A percentile compares a stretch with the other conserved stretches of the same genome.
Evolutionary conservation across 768 basidiomycete species (phyloP).

Genomic region (Termitomyces sp.): DNA sequence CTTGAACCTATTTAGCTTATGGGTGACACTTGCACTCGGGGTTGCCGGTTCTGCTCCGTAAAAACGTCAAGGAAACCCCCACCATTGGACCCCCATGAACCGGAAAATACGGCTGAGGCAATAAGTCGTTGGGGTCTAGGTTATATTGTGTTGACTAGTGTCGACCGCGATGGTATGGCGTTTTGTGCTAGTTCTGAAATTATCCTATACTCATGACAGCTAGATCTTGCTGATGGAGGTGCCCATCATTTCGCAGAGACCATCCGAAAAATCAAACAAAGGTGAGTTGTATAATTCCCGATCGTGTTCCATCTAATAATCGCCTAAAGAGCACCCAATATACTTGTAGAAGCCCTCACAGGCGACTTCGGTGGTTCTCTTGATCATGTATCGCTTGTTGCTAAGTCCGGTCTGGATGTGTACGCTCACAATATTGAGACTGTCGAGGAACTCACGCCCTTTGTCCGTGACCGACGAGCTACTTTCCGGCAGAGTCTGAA

Average conservation of each 20-base stretch:
- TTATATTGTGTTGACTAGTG: constrained; percentile 95
- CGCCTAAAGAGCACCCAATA: constrained; percentile 76
- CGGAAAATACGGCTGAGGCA: constrained; percentile 97
- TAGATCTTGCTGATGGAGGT: constrained; percentile 91
- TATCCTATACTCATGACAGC: background rate
- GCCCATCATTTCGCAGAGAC: constrained; percentile 95
- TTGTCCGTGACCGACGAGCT: constrained; percentile 92
- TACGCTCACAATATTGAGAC: constrained; percentile 99
- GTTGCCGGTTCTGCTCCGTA: constrained; percentile 96
- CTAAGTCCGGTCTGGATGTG: constrained; percentile 92
- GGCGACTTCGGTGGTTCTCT: constrained; percentile 87
- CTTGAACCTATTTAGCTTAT: constrained; percentile 61
- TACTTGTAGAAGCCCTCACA: constrained; percentile 94
- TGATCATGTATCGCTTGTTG: constrained; percentile 75
- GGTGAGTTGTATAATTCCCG: constrained; percentile 42
- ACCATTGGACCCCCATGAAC: constrained; percentile 93
- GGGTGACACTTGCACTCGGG: constrained; percentile 98
- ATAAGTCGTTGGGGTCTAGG: constrained; percentile 97
- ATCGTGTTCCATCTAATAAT: background rate
- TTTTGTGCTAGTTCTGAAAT: background rate
- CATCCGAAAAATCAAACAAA: constrained; percentile 92
- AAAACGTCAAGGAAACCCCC: constrained; percentile 89
- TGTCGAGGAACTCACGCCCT: constrained; percentile 90
- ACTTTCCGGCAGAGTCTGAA: constrained; percentile 82
- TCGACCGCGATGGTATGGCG: constrained; percentile 90